These are phyloP conservation scores for Phalaenopsis hybrid DNA, from an alignment of 116 monocot species.

Conservation along the genomic window DNA sequence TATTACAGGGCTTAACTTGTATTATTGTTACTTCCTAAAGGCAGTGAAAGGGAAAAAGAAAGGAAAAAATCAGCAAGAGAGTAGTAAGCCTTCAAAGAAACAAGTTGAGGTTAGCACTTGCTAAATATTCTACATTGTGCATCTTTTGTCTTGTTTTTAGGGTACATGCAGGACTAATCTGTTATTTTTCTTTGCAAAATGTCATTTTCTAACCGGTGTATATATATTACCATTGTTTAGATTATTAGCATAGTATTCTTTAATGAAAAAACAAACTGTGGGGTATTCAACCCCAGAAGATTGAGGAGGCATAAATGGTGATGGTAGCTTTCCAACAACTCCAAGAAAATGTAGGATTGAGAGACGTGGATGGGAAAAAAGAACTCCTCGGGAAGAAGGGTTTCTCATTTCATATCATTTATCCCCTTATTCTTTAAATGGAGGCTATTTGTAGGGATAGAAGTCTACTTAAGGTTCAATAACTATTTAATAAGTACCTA, in stretches of 20 bases:
- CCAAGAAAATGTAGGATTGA: too few species aligned
- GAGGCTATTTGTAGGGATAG: too few species aligned
- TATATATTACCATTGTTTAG: not conserved
- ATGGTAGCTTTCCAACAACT: too few species aligned
- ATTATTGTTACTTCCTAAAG: conserved; percentile 16
- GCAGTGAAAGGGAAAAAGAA: conserved; percentile 39
- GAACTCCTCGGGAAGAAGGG: too few species aligned
- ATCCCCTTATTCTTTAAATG: too few species aligned
- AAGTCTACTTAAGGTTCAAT: too few species aligned
- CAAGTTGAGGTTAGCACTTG: conserved; percentile 34
- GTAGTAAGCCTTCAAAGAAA: conserved; percentile 38
- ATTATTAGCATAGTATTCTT: not conserved
- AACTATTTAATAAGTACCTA: too few species aligned
- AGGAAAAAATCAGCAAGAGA: conserved; percentile 38
- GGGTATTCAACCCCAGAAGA: not conserved
- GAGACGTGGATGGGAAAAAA: too few species aligned
- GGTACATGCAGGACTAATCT: not conserved
- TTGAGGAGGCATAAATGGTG: too few species aligned
- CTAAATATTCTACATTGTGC: not conserved
- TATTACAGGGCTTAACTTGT: conserved; percentile 3
- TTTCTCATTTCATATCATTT: too few species aligned
- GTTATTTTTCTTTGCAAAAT: not conserved
- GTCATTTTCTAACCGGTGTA: not conserved
- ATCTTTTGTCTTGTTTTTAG: not conserved
- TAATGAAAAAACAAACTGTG: not conserved